Evolutionary conservation across 2,329 filamentous ascomycete species (phyloP), one percentile per base, ranked within the genome.

Genomic region (Cladorrhinum sp.): DNA sequence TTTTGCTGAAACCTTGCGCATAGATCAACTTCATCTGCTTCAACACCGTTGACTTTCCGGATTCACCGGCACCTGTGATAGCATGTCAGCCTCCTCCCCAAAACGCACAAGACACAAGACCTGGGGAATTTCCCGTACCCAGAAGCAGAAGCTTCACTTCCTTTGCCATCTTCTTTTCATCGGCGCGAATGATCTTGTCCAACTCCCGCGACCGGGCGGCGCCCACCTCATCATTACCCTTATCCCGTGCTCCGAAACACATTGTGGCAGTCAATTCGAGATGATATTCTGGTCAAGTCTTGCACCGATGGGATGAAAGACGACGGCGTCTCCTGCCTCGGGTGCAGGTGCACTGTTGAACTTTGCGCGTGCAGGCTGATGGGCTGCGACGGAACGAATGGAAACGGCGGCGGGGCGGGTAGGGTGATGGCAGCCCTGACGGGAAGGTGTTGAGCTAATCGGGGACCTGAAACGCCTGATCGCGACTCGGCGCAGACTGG

Each of bases 11-110:
- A 55, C 95, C 94, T 75, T 92, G 88, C 14, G 92, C 87, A 75
- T 98, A 95, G 69, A 99, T 97, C 76, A 99, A 87, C 75, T 94
- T 94, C 95, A 99, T 98, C 81, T 98, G 94, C 80, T 98, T 98
- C 67, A 98, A 85, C 62, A 98, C 93, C 1, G 94, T 98, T 8
- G 94, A 97, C 78, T 98, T 98, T 67, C 94, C 91, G 62, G 90
- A 95, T 78, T 98, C 94, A 73, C 94, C 94, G 70, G 94, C 94
- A 75, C 94, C 93, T 97, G 62, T 57, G 39, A n/a, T 24, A 55
- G 9, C 57, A 20, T 16, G 60, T 66, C 57, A 66, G 60, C 52
- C 23, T 28, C 33, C 33, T 36, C 33, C 9, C 33, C 33, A 16
- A 50, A 23, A 23, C 24, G 21, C 48, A 5, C n/a, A n/a, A n/a